Base-by-base conservation (phyloP, 108 stramenopile species). In the Cyclotella choctawhatcheeana region DNA sequence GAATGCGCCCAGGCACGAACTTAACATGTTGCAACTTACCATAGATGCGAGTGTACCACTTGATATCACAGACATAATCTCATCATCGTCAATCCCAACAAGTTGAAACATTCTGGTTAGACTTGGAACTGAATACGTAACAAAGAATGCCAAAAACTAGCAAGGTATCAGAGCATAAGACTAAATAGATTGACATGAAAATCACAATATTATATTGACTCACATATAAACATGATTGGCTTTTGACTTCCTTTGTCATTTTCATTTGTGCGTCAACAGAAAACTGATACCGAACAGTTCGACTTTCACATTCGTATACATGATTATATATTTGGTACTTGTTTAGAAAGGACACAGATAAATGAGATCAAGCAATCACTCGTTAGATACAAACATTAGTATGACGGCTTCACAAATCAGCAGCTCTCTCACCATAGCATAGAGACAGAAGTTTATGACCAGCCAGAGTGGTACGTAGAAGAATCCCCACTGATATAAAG, bases 381-480 rank as follows among this genome's bases (percentile, higher is more conserved):
- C n/a, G n/a, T n/a, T n/a, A n/a, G n/a, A n/a, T n/a, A n/a, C n/a
- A n/a, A n/a, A n/a, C n/a, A n/a, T n/a, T n/a, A n/a, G n/a, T n/a
- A n/a, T n/a, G n/a, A n/a, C n/a, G n/a, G n/a, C n/a, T n/a, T n/a
- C n/a, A n/a, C n/a, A n/a, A n/a, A n/a, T n/a, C n/a, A n/a, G n/a
- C n/a, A n/a, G n/a, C n/a, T n/a, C n/a, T n/a, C n/a, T n/a, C n/a
- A n/a, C n/a, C n/a, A 75, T 67, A 7, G 33, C 55, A 18, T 43
- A 2, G 54, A 68, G 67, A 27, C 58, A 67, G 25, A 64, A 67
- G 16, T 47, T 2, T 37, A 58, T 37, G 37, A 52, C 17, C 1
- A 45, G 24, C 74, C 74, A 75, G 10, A 75, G 51, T 20, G 44
- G 54, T 32, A 21, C 74, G 25, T 29, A 64, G 56, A 68, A 75